Evolutionary conservation across 306 rosid genomes (phyloP).

Genomic region (Rosa rugosa): DNA sequence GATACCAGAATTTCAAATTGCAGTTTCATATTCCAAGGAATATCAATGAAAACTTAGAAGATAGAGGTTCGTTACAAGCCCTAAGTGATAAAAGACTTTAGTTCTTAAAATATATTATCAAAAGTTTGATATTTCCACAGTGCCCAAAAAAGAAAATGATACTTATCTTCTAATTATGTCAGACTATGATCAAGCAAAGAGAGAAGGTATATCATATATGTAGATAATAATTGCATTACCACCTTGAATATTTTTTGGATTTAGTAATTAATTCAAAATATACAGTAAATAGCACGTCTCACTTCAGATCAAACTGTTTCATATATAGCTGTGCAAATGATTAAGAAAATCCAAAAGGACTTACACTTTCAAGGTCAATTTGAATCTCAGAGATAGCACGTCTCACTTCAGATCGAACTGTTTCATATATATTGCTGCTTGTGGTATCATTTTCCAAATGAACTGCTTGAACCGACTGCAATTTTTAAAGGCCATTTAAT

Average conservation of each 20-base stretch:
- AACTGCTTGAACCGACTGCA: conserved; percentile 51
- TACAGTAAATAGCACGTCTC: neutral
- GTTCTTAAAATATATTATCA: neutral
- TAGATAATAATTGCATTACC: neutral
- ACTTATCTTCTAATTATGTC: neutral
- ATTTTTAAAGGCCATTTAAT: conserved; percentile 3
- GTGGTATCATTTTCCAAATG: conserved; percentile 37
- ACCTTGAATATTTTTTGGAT: neutral
- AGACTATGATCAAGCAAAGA: neutral
- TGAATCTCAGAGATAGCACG: conserved; percentile 86
- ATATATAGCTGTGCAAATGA: neutral
- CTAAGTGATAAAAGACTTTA: neutral
- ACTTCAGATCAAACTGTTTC: neutral
- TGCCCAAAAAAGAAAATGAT: neutral
- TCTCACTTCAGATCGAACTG: conserved; percentile 86
- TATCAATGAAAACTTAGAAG: neutral
- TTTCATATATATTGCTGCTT: conserved; percentile 61
- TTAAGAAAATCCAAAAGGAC: neutral
- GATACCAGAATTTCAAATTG: neutral
- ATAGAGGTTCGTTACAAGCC: neutral
- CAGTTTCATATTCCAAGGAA: neutral
- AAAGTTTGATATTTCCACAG: neutral
- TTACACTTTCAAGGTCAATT: conserved; percentile 73
- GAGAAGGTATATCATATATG: neutral
- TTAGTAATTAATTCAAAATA: neutral